phyloP scores from a whole-genome alignment of 2,329 filamentous ascomycete genomes.

The Fusarium sp. region DNA sequence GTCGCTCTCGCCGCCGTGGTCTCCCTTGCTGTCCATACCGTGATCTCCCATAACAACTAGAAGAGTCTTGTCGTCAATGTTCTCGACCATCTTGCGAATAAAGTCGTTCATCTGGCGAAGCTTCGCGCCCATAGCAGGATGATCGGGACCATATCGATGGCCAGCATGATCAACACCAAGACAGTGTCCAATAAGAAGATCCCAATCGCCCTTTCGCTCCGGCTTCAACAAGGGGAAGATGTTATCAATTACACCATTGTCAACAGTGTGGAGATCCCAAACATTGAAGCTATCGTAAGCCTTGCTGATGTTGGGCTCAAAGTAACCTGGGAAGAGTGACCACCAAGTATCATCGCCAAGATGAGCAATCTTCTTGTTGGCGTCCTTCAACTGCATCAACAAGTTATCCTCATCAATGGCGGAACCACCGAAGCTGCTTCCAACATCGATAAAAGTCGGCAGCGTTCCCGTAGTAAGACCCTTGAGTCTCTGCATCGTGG shows the following conservation, averaged over 20 bases:
- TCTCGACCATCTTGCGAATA: constrained; percentile 75
- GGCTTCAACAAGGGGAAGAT: constrained; percentile 83
- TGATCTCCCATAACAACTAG: constrained; percentile 99
- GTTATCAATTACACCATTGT: constrained; percentile 93
- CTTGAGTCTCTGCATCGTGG: constrained; percentile 91
- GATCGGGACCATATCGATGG: constrained; percentile 93
- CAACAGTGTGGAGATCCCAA: constrained; percentile 96
- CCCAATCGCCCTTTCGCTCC: constrained; percentile 78
- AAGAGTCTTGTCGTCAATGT: constrained; percentile 85
- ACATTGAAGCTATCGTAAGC: constrained; percentile 98
- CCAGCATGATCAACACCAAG: constrained; percentile 97
- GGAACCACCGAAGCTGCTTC: constrained; percentile 94
- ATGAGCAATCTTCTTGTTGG: constrained; percentile 83
- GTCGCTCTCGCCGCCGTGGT: constrained; percentile 97
- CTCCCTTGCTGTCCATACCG: constrained; percentile 96
- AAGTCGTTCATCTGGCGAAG: constrained; percentile 90
- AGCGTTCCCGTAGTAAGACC: constrained; percentile 94
- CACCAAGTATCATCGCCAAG: constrained; percentile 99
- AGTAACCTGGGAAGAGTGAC: constrained; percentile 91
- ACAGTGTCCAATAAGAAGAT: constrained; percentile 93
- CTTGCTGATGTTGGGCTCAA: constrained; percentile 84
- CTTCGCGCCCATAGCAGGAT: constrained; percentile 91
- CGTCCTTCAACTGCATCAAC: constrained; percentile 72
- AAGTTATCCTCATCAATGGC: constrained; percentile 93
- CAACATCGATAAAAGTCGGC: constrained; percentile 92